Conservation (phyloP, 148 eudicot species). For the Nepenthes mirabilis region DNA sequence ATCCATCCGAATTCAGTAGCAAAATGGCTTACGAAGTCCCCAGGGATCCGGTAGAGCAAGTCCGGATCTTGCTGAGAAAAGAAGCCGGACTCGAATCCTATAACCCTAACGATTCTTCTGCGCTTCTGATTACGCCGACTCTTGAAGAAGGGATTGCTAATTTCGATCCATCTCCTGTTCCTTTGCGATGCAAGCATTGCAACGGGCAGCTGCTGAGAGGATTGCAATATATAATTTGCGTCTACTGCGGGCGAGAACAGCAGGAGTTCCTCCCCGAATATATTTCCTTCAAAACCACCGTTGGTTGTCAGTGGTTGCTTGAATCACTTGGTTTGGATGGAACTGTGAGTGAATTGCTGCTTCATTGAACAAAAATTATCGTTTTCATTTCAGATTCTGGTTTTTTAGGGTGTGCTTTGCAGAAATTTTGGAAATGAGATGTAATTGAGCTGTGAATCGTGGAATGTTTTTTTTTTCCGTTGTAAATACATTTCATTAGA, state of each 20-base stretch:
- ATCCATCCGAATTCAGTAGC: no score
- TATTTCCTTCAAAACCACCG: conserved; percentile 38
- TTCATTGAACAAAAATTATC: no score
- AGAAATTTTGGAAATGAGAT: no score
- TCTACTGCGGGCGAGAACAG: conserved; percentile 9
- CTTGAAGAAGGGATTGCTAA: conserved; percentile 7
- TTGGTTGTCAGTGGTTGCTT: conserved; percentile 55
- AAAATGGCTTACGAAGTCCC: conserved; percentile 7
- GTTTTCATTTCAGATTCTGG: no score
- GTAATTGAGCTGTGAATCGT: no score
- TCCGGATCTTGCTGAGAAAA: conserved; percentile 8
- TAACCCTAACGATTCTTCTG: conserved; percentile 2
- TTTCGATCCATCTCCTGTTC: conserved; percentile 5
- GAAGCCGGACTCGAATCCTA: conserved; percentile 7
- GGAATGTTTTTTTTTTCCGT: no score
- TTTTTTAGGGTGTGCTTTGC: no score
- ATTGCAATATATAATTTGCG: conserved; percentile 13
- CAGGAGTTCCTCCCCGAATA: conserved; percentile 8
- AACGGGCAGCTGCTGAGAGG: conserved; percentile 7
- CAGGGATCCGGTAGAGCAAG: conserved; percentile 4
- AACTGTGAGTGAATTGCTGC: conserved; percentile 35
- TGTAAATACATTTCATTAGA: no score
- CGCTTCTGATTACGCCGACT: not conserved
- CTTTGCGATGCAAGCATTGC: conserved; percentile 6
- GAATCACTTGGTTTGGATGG: conserved; percentile 61